phyloP scores from a whole-genome alignment of 2,329 filamentous ascomycete genomes.

The Fusarium torulosum region DNA sequence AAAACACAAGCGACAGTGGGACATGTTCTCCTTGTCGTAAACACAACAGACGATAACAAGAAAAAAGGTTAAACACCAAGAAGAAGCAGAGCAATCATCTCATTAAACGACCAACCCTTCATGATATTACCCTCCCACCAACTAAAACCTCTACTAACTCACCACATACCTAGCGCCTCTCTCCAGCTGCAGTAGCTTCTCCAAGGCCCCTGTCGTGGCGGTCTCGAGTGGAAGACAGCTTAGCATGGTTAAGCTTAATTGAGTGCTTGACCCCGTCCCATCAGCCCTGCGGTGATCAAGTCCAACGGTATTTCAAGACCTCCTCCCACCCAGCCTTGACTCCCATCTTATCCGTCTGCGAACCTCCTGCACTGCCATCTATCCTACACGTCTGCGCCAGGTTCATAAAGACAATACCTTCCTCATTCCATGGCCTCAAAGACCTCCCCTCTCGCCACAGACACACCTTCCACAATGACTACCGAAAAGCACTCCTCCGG shows the following conservation, averaged over 20 bases:
- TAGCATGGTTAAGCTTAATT: conserved; percentile 27
- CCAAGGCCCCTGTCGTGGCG: conserved; percentile 20
- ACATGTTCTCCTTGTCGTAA: no score
- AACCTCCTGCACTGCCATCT: no score
- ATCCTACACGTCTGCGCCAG: not conserved
- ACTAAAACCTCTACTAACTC: not conserved
- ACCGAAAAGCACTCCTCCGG: conserved; percentile 22
- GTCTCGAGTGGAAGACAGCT: conserved; percentile 14
- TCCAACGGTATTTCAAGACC: conserved; percentile 30
- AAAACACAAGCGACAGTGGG: no score
- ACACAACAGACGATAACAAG: no score
- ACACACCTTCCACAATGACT: conserved; percentile 17
- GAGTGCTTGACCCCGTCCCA: conserved; percentile 9
- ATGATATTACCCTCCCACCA: conserved; percentile 7
- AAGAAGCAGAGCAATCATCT: not conserved
- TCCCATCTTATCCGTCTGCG: not conserved
- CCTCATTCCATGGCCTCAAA: conserved; percentile 27
- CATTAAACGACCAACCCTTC: conserved; percentile 5
- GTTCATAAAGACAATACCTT: no score
- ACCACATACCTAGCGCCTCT: not conserved
- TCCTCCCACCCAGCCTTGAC: conserved; percentile 1
- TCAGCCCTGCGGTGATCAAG: conserved; percentile 17
- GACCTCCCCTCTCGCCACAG: not conserved
- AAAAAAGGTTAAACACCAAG: not conserved
- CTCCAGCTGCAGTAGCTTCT: conserved; percentile 13